Percentiles rank a stretch among this genome's conserved stretches.
Conservation (phyloP, 2,329 filamentous ascomycete genomes). For the Ophiostoma sp. region DNA sequence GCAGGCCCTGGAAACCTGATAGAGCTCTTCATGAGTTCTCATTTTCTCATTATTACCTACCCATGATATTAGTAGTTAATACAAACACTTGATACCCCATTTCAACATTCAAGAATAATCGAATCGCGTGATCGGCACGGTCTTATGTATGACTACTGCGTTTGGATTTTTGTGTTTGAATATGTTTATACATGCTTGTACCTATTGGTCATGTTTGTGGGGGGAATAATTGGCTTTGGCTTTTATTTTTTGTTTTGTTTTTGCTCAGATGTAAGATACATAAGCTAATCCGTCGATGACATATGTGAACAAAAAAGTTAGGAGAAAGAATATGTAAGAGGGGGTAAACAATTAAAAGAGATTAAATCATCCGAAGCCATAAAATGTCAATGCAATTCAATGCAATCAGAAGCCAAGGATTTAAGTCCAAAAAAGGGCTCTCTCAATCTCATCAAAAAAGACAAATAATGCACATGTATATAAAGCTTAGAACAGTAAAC, state of each 20-base stretch:
- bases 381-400: constrained; percentile 10
- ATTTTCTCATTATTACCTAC: neutral
- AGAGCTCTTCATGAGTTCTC: neutral
- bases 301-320: neutral
- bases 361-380: constrained; percentile 14
- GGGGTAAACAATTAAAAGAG: constrained; percentile 5
- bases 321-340: constrained; percentile 1
- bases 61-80: neutral
- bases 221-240: constrained; percentile 6
- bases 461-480: constrained; percentile 10
- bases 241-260: constrained; percentile 2
- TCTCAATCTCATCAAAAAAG: neutral
- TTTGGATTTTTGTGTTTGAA: too few species aligned
- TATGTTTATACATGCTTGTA: neutral
- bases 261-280: constrained; percentile 12
- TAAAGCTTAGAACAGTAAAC: neutral
- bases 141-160: too few species aligned
- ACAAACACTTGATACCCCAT: constrained; percentile 4
- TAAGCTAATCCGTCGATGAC: constrained; percentile 11
- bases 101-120: neutral
- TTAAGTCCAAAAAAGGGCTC: neutral
- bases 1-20: neutral
- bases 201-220: neutral
- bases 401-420: neutral
- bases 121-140: too few species aligned